phyloP scores from a whole-genome alignment of 1,284 basidiomycete species.

The Moniliella sp. region DNA sequence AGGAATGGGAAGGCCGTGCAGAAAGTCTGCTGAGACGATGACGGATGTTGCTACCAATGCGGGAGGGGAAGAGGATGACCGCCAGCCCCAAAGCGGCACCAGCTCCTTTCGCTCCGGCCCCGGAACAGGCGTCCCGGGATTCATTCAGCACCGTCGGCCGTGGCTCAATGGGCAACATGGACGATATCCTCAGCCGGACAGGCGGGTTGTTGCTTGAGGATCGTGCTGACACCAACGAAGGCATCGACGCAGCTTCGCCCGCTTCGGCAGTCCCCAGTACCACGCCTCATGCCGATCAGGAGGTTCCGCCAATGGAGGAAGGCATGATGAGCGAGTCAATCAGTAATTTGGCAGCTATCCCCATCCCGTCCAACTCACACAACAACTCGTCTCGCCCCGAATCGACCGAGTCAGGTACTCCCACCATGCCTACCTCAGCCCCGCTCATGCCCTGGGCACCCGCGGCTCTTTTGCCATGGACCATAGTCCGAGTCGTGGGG shows the following conservation, averaged over 20 bases:
- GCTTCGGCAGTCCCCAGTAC: constrained; percentile 1
- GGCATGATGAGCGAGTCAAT: not conserved
- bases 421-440: too few species aligned
- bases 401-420: too few species aligned
- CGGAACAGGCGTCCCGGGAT: too few species aligned
- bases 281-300: not conserved
- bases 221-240: too few species aligned
- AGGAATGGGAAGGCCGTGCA: constrained; percentile 85
- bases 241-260: too few species aligned
- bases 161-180: constrained; percentile 1
- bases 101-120: too few species aligned
- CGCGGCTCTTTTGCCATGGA: too few species aligned
- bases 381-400: too few species aligned
- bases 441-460: too few species aligned
- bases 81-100: not conserved
- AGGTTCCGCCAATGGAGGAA: constrained; percentile 6
- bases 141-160: too few species aligned
- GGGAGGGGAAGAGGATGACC: not conserved
- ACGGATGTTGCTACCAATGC: constrained; percentile 41
- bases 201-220: constrained; percentile 2
- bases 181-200: constrained; percentile 1
- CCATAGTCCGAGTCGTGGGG: too few species aligned
- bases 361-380: not conserved
- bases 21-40: too few species aligned
- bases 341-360: not conserved